These are phyloP conservation scores for Meyerozyma guilliermondii DNA, from an alignment of 1,139 yeast species.

Conservation along the genomic window DNA sequence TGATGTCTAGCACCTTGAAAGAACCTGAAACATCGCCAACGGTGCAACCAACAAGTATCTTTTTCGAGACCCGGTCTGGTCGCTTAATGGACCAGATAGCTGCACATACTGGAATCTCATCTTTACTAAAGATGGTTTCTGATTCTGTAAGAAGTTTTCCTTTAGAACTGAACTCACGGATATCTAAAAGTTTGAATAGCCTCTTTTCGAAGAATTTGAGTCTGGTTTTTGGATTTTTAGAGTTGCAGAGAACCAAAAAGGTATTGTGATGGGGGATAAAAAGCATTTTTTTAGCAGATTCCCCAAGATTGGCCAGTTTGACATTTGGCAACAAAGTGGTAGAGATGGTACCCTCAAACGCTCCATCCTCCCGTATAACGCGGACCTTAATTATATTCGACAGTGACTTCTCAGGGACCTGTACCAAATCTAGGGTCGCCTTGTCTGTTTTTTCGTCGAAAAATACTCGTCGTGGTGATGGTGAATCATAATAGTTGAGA, in stretches of 20 bases:
- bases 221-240: constrained; percentile 18
- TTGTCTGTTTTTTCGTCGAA: constrained; percentile 33
- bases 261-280: constrained; percentile 11
- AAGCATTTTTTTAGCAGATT: constrained; percentile 26
- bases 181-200: constrained; percentile 17
- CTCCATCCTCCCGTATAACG: constrained; percentile 49
- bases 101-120: constrained; percentile 34
- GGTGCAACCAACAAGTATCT: constrained; percentile 39
- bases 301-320: constrained; percentile 31
- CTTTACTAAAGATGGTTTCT: constrained; percentile 19
- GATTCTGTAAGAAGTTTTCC: constrained; percentile 10
- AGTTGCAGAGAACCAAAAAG: constrained; percentile 37
- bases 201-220: constrained; percentile 34
- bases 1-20: constrained; percentile 40
- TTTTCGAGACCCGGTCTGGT: constrained; percentile 30
- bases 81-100: constrained; percentile 32
- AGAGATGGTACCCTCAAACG: constrained; percentile 30
- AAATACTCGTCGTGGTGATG: constrained; percentile 34
- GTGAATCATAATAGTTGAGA: constrained; percentile 26
- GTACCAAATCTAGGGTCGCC: constrained; percentile 10
- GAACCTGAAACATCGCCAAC: constrained; percentile 21
- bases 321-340: constrained; percentile 23
- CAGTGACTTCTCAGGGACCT: constrained; percentile 5
- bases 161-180: constrained; percentile 17
- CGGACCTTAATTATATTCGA: constrained; percentile 16